Evolutionary conservation across 768 basidiomycete species (phyloP), one percentile per base, ranked within the genome.

Genomic region (Coprinopsis marcescibilis): DNA sequence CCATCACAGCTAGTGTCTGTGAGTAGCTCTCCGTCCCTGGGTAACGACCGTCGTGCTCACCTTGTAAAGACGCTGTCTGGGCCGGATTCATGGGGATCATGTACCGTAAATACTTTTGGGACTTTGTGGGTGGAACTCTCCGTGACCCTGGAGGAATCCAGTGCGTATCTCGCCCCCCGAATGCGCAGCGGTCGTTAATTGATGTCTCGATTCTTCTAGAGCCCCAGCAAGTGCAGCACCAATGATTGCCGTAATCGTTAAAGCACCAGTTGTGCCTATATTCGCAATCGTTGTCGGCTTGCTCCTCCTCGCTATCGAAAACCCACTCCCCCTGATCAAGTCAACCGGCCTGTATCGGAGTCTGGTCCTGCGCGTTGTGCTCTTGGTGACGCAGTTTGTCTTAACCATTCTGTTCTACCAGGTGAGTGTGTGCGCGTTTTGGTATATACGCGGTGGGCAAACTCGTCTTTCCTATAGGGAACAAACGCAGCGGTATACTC

Each of bases 51-150:
- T 29, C 26, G 6, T 36, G 21, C 38, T 40, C 20, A 8, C 24
- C 7, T 42, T 35, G 15, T 3, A 3, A 51, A 90, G 89, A 89
- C 61, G 77, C 81, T 48, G 68, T 90, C 10, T 90, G 88, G 89
- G 83, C 86, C 12, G 71, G 77, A 25, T 83, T 87, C 66, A 94
- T 78, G 68, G 92, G 81, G 14, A 62, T 93, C 12, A 69, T 85
- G 56, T 92, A 81, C 68, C 87, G 90, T 65, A 95, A 95, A 69
- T 95, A 90, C 77, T 93, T 95, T 69, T 95, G 89, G 87, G 93
- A 95, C 69, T 90, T 95, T 60, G 68, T 91, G n/a, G 83, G 80
- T 49, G 91, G 87, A 38, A 83, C 75, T 48, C 60, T 89, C 48
- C 83, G 86, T 51, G 75, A 78, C 60, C 87, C 87, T 23, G 87